phyloP scores from a whole-genome alignment of 306 rosid species.

The Casuarina equisetifolia region DNA sequence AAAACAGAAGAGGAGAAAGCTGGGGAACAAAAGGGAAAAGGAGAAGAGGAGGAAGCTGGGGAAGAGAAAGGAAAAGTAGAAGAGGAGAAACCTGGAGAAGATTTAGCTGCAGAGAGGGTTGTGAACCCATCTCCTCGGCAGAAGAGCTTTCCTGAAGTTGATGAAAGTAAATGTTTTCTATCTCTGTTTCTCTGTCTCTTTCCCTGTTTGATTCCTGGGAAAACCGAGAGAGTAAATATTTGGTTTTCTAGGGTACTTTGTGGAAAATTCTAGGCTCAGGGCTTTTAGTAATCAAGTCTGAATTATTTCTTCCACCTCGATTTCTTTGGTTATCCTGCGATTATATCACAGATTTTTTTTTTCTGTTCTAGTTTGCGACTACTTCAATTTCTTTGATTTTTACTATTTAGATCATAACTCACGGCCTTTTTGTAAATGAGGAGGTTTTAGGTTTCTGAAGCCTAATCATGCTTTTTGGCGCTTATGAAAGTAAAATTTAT shows the following conservation, averaged over 20 bases:
- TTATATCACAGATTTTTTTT: neutral
- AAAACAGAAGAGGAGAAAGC: conserved; percentile 13
- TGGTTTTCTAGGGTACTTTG: neutral
- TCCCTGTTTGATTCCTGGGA: conserved; percentile 1
- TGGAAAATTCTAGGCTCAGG: neutral
- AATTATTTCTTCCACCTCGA: neutral
- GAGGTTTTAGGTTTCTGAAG: neutral
- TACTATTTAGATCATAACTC: neutral
- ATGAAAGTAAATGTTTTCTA: conserved; percentile 36
- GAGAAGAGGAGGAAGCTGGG: conserved; percentile 11
- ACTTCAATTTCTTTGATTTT: neutral
- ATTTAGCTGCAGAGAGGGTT: conserved; percentile 24
- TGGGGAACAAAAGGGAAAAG: conserved; percentile 10
- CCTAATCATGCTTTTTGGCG: neutral
- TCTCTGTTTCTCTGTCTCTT: conserved; percentile 1
- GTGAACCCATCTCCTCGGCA: conserved; percentile 23
- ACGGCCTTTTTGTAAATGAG: neutral
- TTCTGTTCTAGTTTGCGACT: neutral
- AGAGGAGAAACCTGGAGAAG: conserved; percentile 15
- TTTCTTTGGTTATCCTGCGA: neutral
- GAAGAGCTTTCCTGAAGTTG: conserved; percentile 22
- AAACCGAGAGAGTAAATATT: neutral
- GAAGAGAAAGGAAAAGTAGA: conserved; percentile 5
- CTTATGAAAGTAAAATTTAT: neutral
- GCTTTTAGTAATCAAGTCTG: neutral